Base-by-base conservation (phyloP, 345 rosid species). In the Turnera subulata region DNA sequence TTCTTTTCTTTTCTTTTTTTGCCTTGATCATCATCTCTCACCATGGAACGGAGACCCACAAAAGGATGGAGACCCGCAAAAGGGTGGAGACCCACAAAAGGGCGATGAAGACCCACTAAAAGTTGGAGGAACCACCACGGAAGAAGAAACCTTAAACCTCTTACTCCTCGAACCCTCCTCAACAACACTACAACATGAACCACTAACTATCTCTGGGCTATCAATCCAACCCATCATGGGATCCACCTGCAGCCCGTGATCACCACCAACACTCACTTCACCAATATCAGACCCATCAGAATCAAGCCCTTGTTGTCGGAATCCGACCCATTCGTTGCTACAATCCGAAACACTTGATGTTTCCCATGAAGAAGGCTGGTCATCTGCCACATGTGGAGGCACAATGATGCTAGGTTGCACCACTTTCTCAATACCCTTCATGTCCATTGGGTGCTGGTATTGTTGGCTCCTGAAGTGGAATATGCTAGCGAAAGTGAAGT, bases 331-430 rank as follows among this genome's bases (percentile, higher is more conserved):
- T 55, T 81, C 85, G 24, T 55, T 79, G 65, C 87, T 78, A 56
- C 83, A 54, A 37, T 82, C 85, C 8, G 87, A 79, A 61, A 79
- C 65, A 43, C 82, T 77, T 1, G 84, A 72, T 39, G 71, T 82
- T 32, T 82, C 85, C 91, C 82, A 82, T 1, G 77, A 79, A 33
- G 65, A 65, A 1, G 60, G 45, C 18, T n/a, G n/a, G n/a, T 56
- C 48, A 5, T n/a, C 72, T 0, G 51, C 57, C 7, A 23, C 49
- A 11, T 50, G 76, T 0, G 85, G n/a, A n/a, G n/a, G 85, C 46
- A 84, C 82, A 9, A 80, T 66, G 51, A 84, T 74, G 66, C 88
- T 82, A 0, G 88, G 91, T 53, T 82, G 85, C 68, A 82, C 91
- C 26, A 65, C 75, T 64, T 82, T 78, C 55, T 74, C 88, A 4